Percentiles rank a stretch among this genome's conserved stretches.
phyloP scores from a whole-genome alignment of 2,329 filamentous ascomycete genomes.

The Clarireedia hainanense region DNA sequence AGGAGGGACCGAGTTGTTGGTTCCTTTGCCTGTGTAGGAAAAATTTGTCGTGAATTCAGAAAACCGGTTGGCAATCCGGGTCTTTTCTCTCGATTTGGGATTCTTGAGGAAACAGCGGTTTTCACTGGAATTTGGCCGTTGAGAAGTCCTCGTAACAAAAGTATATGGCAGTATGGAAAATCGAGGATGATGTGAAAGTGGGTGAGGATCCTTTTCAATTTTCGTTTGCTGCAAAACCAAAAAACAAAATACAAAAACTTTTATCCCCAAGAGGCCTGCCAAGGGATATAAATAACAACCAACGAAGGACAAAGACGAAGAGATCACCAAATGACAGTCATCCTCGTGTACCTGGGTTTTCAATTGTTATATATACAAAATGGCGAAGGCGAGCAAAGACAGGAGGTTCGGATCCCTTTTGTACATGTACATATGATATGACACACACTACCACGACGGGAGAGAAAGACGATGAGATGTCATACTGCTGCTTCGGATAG shows the following conservation, averaged over 20 bases:
- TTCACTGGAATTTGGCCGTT: slow-evolving; percentile 28
- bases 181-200: no score
- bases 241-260: slow-evolving; percentile 3
- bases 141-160: slow-evolving; percentile 13
- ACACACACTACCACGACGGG: slow-evolving; percentile 5
- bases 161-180: neutral
- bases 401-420: slow-evolving; percentile 12
- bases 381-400: neutral
- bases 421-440: slow-evolving; percentile 13
- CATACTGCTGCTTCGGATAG: slow-evolving; percentile 16
- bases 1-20: slow-evolving; percentile 1
- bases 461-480: slow-evolving; percentile 20
- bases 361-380: slow-evolving; percentile 22
- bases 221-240: slow-evolving; percentile 5
- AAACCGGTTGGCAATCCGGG: neutral
- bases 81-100: neutral
- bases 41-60: neutral
- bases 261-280: slow-evolving; percentile 3
- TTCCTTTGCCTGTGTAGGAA: neutral
- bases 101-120: no score
- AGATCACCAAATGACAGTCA: slow-evolving; percentile 22
- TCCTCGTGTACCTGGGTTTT: slow-evolving; percentile 14
- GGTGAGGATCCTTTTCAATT: neutral
- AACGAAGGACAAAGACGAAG: slow-evolving; percentile 20
- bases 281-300: slow-evolving; percentile 7